Conservation (phyloP, 2,329 filamentous ascomycete species). For the Talaromyces albobiverticillius region DNA sequence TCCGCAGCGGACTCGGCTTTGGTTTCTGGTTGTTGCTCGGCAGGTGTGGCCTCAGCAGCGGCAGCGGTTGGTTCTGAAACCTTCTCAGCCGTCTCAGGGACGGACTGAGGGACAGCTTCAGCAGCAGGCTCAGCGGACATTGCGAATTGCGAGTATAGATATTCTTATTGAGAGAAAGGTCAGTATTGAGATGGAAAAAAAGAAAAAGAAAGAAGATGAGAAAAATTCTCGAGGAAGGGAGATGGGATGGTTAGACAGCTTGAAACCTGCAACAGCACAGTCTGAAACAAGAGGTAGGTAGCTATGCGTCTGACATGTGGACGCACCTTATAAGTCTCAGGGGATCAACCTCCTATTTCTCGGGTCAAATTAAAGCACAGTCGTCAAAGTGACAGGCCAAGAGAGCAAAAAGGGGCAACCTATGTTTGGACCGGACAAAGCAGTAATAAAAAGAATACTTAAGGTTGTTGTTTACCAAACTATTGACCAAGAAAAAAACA, state of each 20-base stretch:
- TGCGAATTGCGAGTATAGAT: neutral
- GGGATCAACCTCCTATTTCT: neutral
- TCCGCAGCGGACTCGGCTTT: neutral
- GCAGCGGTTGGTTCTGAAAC: conserved; percentile 8
- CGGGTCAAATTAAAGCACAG: neutral
- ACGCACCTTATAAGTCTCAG: neutral
- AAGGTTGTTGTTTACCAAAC: neutral
- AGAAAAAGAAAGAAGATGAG: neutral
- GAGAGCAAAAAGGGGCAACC: neutral
- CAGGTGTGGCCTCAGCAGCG: conserved; percentile 1
- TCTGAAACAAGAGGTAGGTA: conserved; percentile 1
- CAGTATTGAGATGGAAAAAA: neutral
- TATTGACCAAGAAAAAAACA: no score
- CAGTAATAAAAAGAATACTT: neutral
- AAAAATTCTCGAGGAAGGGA: neutral
- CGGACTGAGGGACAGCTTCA: conserved; percentile 6
- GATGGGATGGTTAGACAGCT: neutral
- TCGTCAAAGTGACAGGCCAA: no score
- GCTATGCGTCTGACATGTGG: neutral
- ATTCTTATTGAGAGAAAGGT: neutral
- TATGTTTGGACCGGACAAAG: neutral
- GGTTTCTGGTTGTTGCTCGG: conserved; percentile 1
- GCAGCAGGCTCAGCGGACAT: conserved; percentile 11
- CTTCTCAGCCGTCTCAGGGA: conserved; percentile 7
- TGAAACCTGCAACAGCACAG: neutral